Evolutionary conservation across 139 green algal genomes (phyloP).

Genomic region (Spirogloea muscicola): DNA sequence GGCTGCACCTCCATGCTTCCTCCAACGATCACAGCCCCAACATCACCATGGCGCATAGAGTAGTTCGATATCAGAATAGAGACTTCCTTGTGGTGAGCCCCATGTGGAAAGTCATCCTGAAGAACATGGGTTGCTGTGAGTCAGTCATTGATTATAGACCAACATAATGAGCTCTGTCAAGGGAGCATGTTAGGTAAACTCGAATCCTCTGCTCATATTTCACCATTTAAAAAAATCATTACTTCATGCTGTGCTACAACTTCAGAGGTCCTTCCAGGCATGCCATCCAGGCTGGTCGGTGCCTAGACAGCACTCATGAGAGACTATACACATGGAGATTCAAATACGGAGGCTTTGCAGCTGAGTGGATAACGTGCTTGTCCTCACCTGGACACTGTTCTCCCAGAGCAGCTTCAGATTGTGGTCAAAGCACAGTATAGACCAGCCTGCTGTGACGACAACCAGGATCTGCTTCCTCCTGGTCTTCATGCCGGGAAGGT

Average conservation of each 20-base stretch:
- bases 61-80: constrained; percentile 72
- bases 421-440: constrained; percentile 88
- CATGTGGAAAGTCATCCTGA: constrained; percentile 42
- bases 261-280: too few species aligned
- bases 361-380: too few species aligned
- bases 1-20: constrained; percentile 50
- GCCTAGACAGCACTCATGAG: too few species aligned
- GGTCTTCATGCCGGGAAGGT: background rate
- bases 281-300: too few species aligned
- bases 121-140: background rate
- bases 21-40: constrained; percentile 79
- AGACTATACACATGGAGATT: too few species aligned
- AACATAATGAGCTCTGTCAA: background rate
- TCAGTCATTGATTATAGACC: background rate
- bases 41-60: constrained; percentile 59
- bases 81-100: constrained; percentile 55
- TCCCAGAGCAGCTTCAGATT: constrained; percentile 90
- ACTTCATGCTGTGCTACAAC: too few species aligned
- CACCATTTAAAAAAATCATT: too few species aligned
- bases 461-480: constrained; percentile 71
- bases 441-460: constrained; percentile 74
- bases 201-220: too few species aligned
- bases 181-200: too few species aligned
- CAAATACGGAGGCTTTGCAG: too few species aligned
- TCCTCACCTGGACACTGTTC: constrained; percentile 43